phyloP scores from a whole-genome alignment of 176 grass and related monocot species.

The Musa beccarii region DNA sequence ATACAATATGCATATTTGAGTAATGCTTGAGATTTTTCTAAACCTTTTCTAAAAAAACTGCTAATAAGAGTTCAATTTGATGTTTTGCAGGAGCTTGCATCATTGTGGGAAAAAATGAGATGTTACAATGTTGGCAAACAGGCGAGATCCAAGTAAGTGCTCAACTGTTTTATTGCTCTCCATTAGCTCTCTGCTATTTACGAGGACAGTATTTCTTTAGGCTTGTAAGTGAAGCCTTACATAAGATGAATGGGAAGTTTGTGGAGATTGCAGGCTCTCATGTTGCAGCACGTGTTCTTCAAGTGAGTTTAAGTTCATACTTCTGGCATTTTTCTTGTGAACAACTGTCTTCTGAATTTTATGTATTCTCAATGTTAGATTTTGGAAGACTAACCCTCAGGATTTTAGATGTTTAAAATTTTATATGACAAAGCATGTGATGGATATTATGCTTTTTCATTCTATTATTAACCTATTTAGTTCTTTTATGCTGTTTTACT shows the following conservation, averaged over 20 bases:
- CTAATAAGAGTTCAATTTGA: too few relatives aligned
- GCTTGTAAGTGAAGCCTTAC: constrained; percentile 58
- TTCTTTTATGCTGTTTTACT: constrained; percentile 12
- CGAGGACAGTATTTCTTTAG: constrained; percentile 28
- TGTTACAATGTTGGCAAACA: constrained; percentile 46
- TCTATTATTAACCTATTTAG: background rate
- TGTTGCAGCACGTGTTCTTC: constrained; percentile 83
- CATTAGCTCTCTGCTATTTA: background rate
- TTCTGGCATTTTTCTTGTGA: too few relatives aligned
- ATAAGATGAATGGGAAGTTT: constrained; percentile 76
- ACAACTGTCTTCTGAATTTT: background rate
- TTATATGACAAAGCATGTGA: background rate
- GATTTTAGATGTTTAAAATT: background rate
- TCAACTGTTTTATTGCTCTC: background rate
- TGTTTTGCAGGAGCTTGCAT: constrained; percentile 52
- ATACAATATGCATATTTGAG: too few relatives aligned
- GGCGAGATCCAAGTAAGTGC: constrained; percentile 67
- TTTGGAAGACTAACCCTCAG: too few relatives aligned
- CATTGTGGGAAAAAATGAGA: constrained; percentile 96
- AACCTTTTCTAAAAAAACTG: too few relatives aligned
- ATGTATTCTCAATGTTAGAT: background rate
- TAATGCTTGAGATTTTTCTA: too few relatives aligned
- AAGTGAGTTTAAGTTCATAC: constrained; percentile 39
- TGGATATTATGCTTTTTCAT: background rate
- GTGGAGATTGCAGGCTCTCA: constrained; percentile 68